Percentiles rank a stretch among this genome's conserved stretches.
Evolutionary conservation across 2,329 filamentous ascomycete genomes (phyloP).

Genomic region (Seiridium unicorne): DNA sequence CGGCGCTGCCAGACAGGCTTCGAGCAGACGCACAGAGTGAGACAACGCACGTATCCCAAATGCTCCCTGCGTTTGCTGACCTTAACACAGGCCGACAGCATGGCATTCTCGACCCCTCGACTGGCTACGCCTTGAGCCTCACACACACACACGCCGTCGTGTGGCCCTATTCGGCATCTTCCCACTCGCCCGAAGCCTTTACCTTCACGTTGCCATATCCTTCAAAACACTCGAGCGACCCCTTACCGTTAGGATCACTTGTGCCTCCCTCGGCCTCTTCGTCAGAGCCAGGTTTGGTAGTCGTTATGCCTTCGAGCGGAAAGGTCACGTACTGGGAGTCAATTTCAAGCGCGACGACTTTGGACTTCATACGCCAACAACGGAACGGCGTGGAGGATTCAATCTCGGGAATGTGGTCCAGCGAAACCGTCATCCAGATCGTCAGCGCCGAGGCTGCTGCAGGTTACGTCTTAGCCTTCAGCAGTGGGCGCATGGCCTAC

Average conservation of each 20-base stretch:
- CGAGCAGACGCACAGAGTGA: constrained; percentile 64
- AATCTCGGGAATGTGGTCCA: constrained; percentile 72
- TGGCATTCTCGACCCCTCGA: constrained; percentile 63
- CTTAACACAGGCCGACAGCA: constrained; percentile 55
- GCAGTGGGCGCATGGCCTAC: constrained; percentile 82
- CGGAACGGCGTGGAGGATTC: constrained; percentile 75
- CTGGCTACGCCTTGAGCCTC: constrained; percentile 75
- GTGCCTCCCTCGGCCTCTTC: constrained; percentile 75
- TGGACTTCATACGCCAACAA: constrained; percentile 80
- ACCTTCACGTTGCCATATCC: constrained; percentile 76
- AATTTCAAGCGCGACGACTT: constrained; percentile 81
- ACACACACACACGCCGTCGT: constrained; percentile 81
- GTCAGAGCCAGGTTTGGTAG: constrained; percentile 81
- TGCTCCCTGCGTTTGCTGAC: constrained; percentile 7
- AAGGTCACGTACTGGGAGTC: constrained; percentile 95
- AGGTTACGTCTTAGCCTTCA: constrained; percentile 83
- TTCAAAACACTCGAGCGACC: constrained; percentile 64
- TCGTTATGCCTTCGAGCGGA: constrained; percentile 80
- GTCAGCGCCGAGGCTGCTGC: constrained; percentile 79
- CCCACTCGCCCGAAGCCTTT: constrained; percentile 72
- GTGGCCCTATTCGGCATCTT: constrained; percentile 80
- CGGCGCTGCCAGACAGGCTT: constrained; percentile 76
- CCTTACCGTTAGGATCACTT: constrained; percentile 78
- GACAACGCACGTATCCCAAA: constrained; percentile 21
- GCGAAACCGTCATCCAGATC: constrained; percentile 75